A percentile compares a stretch with the other conserved stretches of the same genome.
These are phyloP conservation scores for Solanum pimpinellifolium DNA, from an alignment of 257 asterid species.

Conservation along the genomic window DNA sequence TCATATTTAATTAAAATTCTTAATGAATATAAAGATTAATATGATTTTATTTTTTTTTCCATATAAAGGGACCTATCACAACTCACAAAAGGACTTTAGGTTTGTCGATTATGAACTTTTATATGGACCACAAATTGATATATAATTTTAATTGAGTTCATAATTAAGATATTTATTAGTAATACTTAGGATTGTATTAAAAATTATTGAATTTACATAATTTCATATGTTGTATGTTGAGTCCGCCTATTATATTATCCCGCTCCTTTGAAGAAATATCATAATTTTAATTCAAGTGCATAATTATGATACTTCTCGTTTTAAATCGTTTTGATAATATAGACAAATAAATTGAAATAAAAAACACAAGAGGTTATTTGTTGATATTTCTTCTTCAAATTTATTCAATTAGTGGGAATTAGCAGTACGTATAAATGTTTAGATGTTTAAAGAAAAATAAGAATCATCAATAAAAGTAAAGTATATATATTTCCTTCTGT, in stretches of 20 bases:
- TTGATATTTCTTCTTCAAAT: background rate
- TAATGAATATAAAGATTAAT: background rate
- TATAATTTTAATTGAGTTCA: background rate
- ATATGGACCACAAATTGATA: background rate
- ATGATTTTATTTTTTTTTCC: background rate
- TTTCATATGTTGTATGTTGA: too few species aligned
- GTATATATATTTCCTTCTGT: fast-evolving
- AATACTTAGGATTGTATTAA: too few species aligned
- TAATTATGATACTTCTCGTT: background rate
- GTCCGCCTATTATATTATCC: background rate
- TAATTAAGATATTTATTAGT: background rate
- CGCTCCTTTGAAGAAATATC: background rate
- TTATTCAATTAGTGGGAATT: background rate
- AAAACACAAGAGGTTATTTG: background rate
- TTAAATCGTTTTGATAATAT: background rate
- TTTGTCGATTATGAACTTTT: background rate
- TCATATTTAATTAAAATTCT: fast-evolving
- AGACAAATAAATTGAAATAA: background rate
- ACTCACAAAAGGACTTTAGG: background rate
- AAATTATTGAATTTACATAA: background rate
- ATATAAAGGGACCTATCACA: background rate
- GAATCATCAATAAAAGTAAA: background rate
- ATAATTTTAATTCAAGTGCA: background rate
- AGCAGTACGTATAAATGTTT: background rate
- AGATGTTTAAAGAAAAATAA: background rate